Percentiles rank a stretch among this genome's conserved stretches.
These are phyloP conservation scores for Entomortierella lignicola DNA, from an alignment of 192 early-diverging fungal genomes.

Conservation along the genomic window DNA sequence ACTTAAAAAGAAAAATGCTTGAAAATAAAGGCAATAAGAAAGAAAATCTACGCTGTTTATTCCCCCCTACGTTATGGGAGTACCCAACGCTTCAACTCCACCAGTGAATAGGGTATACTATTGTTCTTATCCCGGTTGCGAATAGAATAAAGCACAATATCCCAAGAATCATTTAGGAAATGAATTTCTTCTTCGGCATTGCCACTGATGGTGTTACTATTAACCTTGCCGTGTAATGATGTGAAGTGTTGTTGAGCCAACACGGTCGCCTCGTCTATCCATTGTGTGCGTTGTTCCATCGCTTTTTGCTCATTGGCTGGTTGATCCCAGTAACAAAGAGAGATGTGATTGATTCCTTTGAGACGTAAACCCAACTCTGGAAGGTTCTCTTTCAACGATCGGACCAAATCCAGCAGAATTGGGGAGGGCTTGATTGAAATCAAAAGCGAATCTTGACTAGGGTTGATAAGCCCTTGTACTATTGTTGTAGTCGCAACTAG, in stretches of 20 bases:
- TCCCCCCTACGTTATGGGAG: constrained; percentile 1
- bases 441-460: constrained; percentile 12
- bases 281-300: not conserved
- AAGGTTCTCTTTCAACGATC: not conserved
- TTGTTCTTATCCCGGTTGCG: constrained; percentile 6
- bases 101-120: constrained; percentile 14
- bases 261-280: not conserved
- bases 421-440: constrained; percentile 21
- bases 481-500: not conserved
- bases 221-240: not conserved
- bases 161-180: constrained; percentile 29
- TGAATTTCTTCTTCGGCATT: not conserved
- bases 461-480: constrained; percentile 17
- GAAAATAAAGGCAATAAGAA: constrained; percentile 2
- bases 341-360: constrained; percentile 39
- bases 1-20: constrained; percentile 23
- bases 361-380: constrained; percentile 31
- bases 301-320: not conserved
- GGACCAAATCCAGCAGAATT: not conserved
- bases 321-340: constrained; percentile 41
- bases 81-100: constrained; percentile 36
- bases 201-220: not conserved
- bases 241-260: not conserved
- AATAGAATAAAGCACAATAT: constrained; percentile 37
- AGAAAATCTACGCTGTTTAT: no score